These are phyloP conservation scores for Colletotrichum nymphaeae DNA, from an alignment of 2,329 filamentous ascomycete genomes.

Conservation along the genomic window DNA sequence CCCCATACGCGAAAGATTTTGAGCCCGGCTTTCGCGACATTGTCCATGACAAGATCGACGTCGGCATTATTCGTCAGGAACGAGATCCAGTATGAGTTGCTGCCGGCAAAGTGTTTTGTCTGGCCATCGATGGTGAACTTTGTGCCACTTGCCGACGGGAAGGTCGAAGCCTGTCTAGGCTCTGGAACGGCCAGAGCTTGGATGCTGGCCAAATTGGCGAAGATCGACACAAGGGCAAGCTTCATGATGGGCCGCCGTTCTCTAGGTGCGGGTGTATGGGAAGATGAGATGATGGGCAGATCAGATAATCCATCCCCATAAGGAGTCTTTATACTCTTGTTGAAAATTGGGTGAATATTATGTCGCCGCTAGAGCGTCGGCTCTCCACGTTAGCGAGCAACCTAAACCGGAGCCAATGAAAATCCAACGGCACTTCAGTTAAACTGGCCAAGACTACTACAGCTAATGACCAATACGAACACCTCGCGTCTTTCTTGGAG, in stretches of 20 bases:
- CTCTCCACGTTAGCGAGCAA: background rate
- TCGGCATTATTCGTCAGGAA: conserved; percentile 64
- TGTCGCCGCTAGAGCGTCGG: background rate
- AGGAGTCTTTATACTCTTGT: background rate
- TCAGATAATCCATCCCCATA: background rate
- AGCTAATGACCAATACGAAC: background rate
- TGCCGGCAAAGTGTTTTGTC: conserved; percentile 62
- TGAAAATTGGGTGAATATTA: too few species aligned
- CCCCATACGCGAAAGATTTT: conserved; percentile 72
- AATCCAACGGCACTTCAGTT: background rate
- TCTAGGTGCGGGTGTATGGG: too few species aligned
- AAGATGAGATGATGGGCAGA: background rate
- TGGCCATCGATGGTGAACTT: conserved; percentile 55
- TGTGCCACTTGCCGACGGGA: conserved; percentile 35
- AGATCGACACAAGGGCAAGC: background rate
- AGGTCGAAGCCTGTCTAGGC: background rate
- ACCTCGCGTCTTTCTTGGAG: background rate
- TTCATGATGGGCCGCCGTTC: background rate
- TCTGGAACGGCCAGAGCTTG: background rate
- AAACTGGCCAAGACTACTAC: background rate
- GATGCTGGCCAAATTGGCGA: background rate
- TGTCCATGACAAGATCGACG: conserved; percentile 60
- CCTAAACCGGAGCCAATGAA: background rate
- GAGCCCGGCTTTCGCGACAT: conserved; percentile 60
- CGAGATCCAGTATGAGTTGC: conserved; percentile 66